Conservation (phyloP, 2,329 filamentous ascomycete genomes). For the Neocucurbitaria cava region DNA sequence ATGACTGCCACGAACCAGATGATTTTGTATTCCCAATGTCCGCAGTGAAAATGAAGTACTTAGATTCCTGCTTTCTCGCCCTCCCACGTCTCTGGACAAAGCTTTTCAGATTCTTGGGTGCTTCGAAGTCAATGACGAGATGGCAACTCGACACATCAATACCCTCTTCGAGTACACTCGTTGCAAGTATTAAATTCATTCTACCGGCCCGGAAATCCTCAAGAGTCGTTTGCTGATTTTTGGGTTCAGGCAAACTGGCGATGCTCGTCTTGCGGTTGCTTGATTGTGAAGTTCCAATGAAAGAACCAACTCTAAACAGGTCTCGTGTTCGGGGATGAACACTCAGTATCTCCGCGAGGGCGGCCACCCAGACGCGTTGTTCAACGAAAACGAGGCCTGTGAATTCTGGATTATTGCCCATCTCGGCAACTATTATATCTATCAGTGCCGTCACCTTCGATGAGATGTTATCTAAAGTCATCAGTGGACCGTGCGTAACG, state of each 20-base stretch:
- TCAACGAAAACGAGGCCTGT: constrained; percentile 57
- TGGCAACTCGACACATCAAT: constrained; percentile 70
- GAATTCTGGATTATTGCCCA: constrained; percentile 31
- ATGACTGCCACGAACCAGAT: constrained; percentile 64
- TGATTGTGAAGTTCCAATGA: constrained; percentile 60
- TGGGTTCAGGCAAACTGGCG: constrained; percentile 57
- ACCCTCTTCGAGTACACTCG: constrained; percentile 66
- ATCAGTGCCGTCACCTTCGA: constrained; percentile 47
- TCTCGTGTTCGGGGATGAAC: constrained; percentile 38
- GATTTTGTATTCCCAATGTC: constrained; percentile 35
- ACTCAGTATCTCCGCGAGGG: constrained; percentile 49
- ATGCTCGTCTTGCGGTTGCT: constrained; percentile 55
- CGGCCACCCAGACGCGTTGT: constrained; percentile 53
- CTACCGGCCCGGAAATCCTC: constrained; percentile 60
- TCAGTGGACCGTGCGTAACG: background rate
- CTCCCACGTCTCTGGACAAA: constrained; percentile 71
- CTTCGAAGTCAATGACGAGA: constrained; percentile 69
- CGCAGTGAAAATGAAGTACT: constrained; percentile 61
- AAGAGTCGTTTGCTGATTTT: constrained; percentile 59
- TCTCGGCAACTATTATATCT: constrained; percentile 46
- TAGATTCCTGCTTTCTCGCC: constrained; percentile 64
- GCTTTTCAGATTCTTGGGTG: constrained; percentile 67
- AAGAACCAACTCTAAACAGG: constrained; percentile 54
- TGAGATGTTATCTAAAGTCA: constrained; percentile 33
- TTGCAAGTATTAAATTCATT: constrained; percentile 65